Percentiles rank a stretch among this genome's conserved stretches.
Conservation (phyloP, 306 rosid species). For the Calophaca sinica region DNA sequence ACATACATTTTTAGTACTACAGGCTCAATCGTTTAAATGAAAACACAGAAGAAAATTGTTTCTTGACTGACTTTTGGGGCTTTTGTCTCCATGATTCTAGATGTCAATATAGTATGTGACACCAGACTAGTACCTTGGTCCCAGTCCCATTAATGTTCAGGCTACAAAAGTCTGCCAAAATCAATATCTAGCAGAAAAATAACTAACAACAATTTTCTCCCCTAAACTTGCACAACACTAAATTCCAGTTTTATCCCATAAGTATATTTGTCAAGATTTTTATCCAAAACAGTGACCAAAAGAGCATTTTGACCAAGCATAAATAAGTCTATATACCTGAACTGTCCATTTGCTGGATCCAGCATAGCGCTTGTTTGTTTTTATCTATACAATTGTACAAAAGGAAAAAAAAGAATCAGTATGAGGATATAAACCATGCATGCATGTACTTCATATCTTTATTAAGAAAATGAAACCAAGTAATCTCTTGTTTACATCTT, state of each 20-base stretch:
- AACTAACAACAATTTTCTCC: constrained; percentile 65
- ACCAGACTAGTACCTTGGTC: background rate
- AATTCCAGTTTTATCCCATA: background rate
- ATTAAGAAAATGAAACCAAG: background rate
- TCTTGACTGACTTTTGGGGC: constrained; percentile 1
- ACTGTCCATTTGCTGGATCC: constrained; percentile 81
- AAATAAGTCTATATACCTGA: constrained; percentile 55
- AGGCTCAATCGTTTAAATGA: background rate
- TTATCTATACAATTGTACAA: constrained; percentile 60
- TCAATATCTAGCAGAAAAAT: constrained; percentile 14
- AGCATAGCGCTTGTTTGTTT: constrained; percentile 93
- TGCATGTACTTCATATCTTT: constrained; percentile 32
- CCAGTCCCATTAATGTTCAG: background rate
- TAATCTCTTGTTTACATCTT: constrained; percentile 72
- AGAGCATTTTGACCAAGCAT: constrained; percentile 32
- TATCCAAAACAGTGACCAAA: constrained; percentile 12
- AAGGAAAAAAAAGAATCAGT: background rate
- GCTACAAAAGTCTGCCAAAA: background rate
- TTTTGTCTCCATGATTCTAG: background rate
- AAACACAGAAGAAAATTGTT: background rate
- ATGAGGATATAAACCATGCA: constrained; percentile 47
- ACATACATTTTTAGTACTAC: constrained; percentile 4
- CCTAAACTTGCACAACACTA: constrained; percentile 48
- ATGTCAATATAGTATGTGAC: background rate
- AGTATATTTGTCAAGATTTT: constrained; percentile 7